Evolutionary conservation across 805 yeast genomes (phyloP).

Genomic region (Suhomyces faveliae): DNA sequence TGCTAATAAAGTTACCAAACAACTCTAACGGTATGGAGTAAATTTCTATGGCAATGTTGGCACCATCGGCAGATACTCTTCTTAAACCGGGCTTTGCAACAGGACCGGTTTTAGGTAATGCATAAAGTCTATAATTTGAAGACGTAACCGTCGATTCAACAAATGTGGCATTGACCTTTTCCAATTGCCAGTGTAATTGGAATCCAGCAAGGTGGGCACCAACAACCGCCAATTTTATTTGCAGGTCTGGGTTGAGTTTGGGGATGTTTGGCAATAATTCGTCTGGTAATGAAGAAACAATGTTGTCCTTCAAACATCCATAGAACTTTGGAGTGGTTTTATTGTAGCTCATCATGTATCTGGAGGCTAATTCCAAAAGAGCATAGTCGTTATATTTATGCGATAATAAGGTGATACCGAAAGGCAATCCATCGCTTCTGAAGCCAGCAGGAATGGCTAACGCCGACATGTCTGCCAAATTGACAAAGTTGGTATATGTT

Average conservation of each 20-base stretch:
- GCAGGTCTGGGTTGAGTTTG: constrained; percentile 34
- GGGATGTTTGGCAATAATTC: constrained; percentile 48
- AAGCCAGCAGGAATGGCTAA: constrained; percentile 90
- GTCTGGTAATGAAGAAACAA: constrained; percentile 40
- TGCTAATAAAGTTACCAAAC: constrained; percentile 79
- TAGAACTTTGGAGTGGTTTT: constrained; percentile 49
- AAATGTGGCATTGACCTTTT: constrained; percentile 75
- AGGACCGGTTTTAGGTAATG: constrained; percentile 80
- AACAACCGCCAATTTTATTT: constrained; percentile 82
- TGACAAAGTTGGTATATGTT: constrained; percentile 96
- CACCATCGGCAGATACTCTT: constrained; percentile 57
- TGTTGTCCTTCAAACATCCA: constrained; percentile 49
- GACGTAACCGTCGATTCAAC: constrained; percentile 68
- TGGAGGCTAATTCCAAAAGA: constrained; percentile 74
- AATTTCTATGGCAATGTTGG: constrained; percentile 70
- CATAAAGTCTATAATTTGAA: constrained; percentile 69
- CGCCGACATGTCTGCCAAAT: constrained; percentile 90
- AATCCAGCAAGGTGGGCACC: constrained; percentile 92
- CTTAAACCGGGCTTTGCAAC: constrained; percentile 87
- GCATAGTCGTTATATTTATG: constrained; percentile 87
- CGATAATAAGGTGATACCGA: constrained; percentile 84
- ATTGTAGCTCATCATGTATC: constrained; percentile 54
- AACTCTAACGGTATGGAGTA: constrained; percentile 76
- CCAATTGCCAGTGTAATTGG: constrained; percentile 92
- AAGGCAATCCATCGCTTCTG: constrained; percentile 79